phyloP scores from a whole-genome alignment of 2,329 filamentous ascomycete genomes.

The Colletotrichum shisoi region DNA sequence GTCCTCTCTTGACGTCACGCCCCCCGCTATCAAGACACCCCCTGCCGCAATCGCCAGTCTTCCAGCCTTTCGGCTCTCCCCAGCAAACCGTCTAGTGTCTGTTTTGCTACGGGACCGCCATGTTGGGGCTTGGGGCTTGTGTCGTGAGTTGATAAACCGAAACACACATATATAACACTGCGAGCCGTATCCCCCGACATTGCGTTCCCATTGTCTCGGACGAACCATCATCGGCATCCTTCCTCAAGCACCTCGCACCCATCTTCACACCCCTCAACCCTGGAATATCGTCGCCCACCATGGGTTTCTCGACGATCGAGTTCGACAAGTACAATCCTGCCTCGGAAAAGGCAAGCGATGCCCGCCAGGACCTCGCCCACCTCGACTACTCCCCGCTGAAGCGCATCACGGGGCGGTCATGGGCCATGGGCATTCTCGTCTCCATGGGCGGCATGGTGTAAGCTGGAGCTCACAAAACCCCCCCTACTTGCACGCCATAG shows the following conservation, averaged over 20 bases:
- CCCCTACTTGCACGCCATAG: too few species aligned
- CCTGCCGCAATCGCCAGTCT: not conserved
- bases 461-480: constrained; percentile 36
- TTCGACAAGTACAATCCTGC: constrained; percentile 56
- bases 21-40: constrained; percentile 26
- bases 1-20: constrained; percentile 37
- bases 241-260: not conserved
- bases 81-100: not conserved
- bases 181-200: constrained; percentile 14
- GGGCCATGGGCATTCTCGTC: constrained; percentile 52
- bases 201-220: constrained; percentile 11
- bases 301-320: constrained; percentile 46
- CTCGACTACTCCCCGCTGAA: constrained; percentile 57
- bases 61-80: too few species aligned
- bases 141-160: constrained; percentile 26
- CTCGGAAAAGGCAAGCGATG: constrained; percentile 48
- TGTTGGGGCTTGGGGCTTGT: constrained; percentile 11
- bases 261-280: constrained; percentile 56
- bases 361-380: constrained; percentile 48
- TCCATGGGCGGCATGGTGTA: constrained; percentile 58
- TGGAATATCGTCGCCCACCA: constrained; percentile 32
- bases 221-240: constrained; percentile 28
- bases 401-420: constrained; percentile 50
- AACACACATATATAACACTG: constrained; percentile 34
- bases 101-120: not conserved